A percentile compares a stretch with the other conserved stretches of the same genome.
phyloP scores from a whole-genome alignment of 352 stramenopile species.

The Phytophthora vignae region DNA sequence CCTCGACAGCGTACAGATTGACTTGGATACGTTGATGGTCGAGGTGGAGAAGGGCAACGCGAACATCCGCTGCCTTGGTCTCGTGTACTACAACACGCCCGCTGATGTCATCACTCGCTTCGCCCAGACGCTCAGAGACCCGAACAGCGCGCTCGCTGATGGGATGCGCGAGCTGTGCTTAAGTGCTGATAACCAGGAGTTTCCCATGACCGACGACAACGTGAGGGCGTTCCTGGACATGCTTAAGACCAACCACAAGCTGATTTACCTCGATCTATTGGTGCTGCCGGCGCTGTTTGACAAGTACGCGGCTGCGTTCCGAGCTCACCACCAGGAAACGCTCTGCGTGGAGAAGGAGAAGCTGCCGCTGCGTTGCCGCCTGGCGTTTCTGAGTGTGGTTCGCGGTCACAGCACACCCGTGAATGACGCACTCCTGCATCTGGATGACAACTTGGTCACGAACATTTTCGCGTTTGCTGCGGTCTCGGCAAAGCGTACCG shows the following conservation, averaged over 20 bases:
- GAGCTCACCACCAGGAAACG: constrained; percentile 27
- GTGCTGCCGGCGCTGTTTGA: constrained; percentile 29
- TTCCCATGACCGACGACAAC: constrained; percentile 30
- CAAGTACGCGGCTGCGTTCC: constrained; percentile 32
- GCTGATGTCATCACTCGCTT: constrained; percentile 30
- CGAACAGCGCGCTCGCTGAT: constrained; percentile 16
- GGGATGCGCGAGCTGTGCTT: constrained; percentile 38
- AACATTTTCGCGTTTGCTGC: constrained; percentile 38
- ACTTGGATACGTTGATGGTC: constrained; percentile 31
- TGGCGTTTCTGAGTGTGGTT: constrained; percentile 40
- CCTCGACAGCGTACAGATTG: constrained; percentile 37
- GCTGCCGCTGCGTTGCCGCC: constrained; percentile 25
- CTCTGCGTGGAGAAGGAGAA: constrained; percentile 43
- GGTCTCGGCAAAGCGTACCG: constrained; percentile 33
- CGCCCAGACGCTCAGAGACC: constrained; percentile 28
- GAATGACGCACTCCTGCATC: constrained; percentile 14
- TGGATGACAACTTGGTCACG: constrained; percentile 33
- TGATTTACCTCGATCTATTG: constrained; percentile 38
- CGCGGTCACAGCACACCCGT: constrained; percentile 15
- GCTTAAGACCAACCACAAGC: constrained; percentile 37
- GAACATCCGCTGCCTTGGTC: constrained; percentile 24
- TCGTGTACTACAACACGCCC: constrained; percentile 24
- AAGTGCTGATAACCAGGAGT: constrained; percentile 34
- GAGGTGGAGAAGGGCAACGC: constrained; percentile 26
- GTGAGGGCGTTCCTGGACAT: constrained; percentile 28